These are phyloP conservation scores for Phytophthora capsici DNA, from an alignment of 352 stramenopile genomes.

Conservation along the genomic window DNA sequence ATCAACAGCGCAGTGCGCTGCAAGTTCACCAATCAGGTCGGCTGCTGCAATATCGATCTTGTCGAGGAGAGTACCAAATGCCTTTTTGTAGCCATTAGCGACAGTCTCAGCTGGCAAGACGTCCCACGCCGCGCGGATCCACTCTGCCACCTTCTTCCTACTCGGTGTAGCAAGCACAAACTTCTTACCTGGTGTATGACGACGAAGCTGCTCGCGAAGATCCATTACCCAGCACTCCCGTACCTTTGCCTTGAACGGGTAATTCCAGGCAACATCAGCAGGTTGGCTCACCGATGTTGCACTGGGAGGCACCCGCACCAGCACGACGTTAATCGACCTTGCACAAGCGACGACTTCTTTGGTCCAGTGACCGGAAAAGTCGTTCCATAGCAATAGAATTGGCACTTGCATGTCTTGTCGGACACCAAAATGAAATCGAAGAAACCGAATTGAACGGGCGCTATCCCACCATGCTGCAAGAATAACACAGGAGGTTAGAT, in stretches of 20 bases:
- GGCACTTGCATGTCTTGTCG: background rate
- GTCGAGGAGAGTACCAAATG: background rate
- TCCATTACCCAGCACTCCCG: background rate
- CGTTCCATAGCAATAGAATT: constrained; percentile 10
- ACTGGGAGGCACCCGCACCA: background rate
- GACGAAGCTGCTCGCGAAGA: constrained; percentile 2
- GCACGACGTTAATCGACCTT: background rate
- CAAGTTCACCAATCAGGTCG: constrained; percentile 1
- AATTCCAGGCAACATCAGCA: constrained; percentile 8
- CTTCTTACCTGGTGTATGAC: background rate
- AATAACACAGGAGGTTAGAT: too few relatives aligned
- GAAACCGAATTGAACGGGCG: background rate
- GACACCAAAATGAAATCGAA: constrained; percentile 8
- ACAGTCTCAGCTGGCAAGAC: background rate
- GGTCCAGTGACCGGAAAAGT: too few relatives aligned
- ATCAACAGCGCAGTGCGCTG: background rate
- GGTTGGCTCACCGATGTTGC: constrained; percentile 7
- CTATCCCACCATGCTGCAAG: constrained; percentile 3
- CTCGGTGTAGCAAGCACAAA: background rate
- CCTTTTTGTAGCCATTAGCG: constrained; percentile 10
- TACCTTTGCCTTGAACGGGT: constrained; percentile 1
- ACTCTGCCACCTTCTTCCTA: background rate
- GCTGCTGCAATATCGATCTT: background rate
- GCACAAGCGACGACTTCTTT: constrained; percentile 4
- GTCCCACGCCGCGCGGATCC: constrained; percentile 8